Conservation (phyloP, 2,329 filamentous ascomycete species). For the Bipolaris zeicola region DNA sequence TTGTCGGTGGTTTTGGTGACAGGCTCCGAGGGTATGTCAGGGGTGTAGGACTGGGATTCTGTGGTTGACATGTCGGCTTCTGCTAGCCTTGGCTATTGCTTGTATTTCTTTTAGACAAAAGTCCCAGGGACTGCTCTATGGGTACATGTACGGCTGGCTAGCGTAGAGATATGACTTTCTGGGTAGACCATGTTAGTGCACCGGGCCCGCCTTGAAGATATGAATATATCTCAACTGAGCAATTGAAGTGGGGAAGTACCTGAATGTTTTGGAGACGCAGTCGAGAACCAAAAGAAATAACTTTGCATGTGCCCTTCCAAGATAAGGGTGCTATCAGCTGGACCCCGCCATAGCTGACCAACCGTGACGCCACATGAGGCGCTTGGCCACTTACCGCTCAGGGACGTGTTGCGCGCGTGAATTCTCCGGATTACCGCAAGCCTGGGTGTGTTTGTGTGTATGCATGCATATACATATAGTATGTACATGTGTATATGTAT, state of each 20-base stretch:
- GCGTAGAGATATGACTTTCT: background rate
- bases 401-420: too few species aligned
- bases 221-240: too few species aligned
- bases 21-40: constrained; percentile 36
- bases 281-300: background rate
- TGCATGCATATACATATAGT: background rate
- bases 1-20: constrained; percentile 34
- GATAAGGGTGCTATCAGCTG: background rate
- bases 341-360: constrained; percentile 3
- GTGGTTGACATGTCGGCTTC: constrained; percentile 30
- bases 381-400: background rate
- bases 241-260: background rate
- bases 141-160: background rate
- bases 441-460: background rate
- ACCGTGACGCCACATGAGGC: background rate
- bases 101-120: background rate
- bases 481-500: too few species aligned
- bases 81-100: background rate
- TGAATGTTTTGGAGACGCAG: background rate
- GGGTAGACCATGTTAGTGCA: background rate
- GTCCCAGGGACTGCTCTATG: background rate
- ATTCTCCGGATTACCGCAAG: background rate
- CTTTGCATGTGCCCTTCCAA: background rate
- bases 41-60: constrained; percentile 32
- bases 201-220: too few species aligned